Evolutionary conservation across 306 rosid genomes (phyloP).

Genomic region (Acmispon strigosus): DNA sequence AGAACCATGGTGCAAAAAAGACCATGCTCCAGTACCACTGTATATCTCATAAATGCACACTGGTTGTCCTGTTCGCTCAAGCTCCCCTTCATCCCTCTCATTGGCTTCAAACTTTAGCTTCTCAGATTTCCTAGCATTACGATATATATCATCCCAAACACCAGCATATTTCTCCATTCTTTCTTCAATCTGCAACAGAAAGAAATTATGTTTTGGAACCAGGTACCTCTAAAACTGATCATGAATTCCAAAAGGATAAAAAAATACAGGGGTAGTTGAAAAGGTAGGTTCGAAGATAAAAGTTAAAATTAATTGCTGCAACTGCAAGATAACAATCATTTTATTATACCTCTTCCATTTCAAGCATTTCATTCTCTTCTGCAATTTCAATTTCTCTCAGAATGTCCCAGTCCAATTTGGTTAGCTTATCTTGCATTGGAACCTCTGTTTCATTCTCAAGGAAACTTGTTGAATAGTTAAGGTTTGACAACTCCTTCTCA

Average conservation of each 20-base stretch:
- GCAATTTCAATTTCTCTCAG: slow-evolving; percentile 61
- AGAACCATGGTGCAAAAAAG: slow-evolving; percentile 93
- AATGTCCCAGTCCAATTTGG: slow-evolving; percentile 70
- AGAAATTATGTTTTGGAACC: slow-evolving; percentile 11
- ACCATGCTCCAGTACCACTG: slow-evolving; percentile 78
- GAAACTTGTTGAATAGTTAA: slow-evolving; percentile 31
- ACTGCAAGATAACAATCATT: slow-evolving; percentile 11
- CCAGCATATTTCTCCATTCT: slow-evolving; percentile 66
- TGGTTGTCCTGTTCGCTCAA: slow-evolving; percentile 89
- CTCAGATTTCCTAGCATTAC: slow-evolving; percentile 83
- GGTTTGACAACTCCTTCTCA: slow-evolving; percentile 49
- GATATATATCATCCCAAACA: slow-evolving; percentile 82
- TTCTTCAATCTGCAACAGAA: slow-evolving; percentile 61
- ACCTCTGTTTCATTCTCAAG: slow-evolving; percentile 44
- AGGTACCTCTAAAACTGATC: slow-evolving; percentile 17
- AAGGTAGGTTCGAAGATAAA: not conserved
- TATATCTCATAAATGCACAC: slow-evolving; percentile 92
- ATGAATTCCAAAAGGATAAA: slow-evolving; percentile 7
- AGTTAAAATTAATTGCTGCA: slow-evolving; percentile 3
- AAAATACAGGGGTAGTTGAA: not conserved
- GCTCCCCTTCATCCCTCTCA: slow-evolving; percentile 99
- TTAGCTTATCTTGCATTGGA: slow-evolving; percentile 39
- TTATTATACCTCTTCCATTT: slow-evolving; percentile 75
- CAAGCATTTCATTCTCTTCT: slow-evolving; percentile 76
- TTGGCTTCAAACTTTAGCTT: slow-evolving; percentile 79